Conservation (phyloP, 345 rosid species). For the Carallia brachiata region DNA sequence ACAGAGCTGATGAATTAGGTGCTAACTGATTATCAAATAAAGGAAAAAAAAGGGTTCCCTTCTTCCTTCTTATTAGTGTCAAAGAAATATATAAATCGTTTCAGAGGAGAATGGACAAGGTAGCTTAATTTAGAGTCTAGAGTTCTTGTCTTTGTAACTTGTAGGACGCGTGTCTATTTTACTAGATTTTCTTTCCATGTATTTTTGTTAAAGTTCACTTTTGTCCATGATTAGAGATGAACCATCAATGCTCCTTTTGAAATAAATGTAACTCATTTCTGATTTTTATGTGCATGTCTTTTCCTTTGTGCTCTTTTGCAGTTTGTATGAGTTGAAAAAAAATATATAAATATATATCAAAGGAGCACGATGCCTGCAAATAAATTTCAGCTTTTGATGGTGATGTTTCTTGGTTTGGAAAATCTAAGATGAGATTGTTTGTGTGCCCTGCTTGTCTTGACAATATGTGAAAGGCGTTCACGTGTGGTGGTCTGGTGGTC, state of each 20-base stretch:
- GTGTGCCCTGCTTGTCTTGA: slow-evolving; percentile 9
- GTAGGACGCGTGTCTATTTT: slow-evolving; percentile 24
- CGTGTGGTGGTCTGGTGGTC: neutral
- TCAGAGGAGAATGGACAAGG: neutral
- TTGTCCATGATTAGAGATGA: slow-evolving; percentile 30
- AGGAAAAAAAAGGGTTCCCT: neutral
- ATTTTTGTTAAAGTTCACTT: slow-evolving; percentile 9
- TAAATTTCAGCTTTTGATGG: slow-evolving; percentile 11
- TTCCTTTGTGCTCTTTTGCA: slow-evolving; percentile 3
- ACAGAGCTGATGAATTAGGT: slow-evolving; percentile 31
- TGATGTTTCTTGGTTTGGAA: slow-evolving; percentile 15
- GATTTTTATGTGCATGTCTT: slow-evolving; percentile 9
- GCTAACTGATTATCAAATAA: slow-evolving; percentile 24
- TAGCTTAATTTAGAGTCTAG: slow-evolving; percentile 15
- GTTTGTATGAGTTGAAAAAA: too few relatives aligned
- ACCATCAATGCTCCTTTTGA: slow-evolving; percentile 23
- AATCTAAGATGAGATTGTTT: slow-evolving; percentile 18
- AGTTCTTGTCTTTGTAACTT: slow-evolving; percentile 18
- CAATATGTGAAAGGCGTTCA: neutral
- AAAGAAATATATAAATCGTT: neutral
- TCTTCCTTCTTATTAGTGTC: neutral
- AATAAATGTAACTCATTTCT: slow-evolving; percentile 30
- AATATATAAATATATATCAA: too few relatives aligned
- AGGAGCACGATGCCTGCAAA: too few relatives aligned
- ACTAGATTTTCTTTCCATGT: slow-evolving; percentile 13